Evolutionary conservation across 495 filamentous ascomycete genomes (phyloP), one percentile per base, ranked within the genome.

Genomic region (Daldinia decipiens): DNA sequence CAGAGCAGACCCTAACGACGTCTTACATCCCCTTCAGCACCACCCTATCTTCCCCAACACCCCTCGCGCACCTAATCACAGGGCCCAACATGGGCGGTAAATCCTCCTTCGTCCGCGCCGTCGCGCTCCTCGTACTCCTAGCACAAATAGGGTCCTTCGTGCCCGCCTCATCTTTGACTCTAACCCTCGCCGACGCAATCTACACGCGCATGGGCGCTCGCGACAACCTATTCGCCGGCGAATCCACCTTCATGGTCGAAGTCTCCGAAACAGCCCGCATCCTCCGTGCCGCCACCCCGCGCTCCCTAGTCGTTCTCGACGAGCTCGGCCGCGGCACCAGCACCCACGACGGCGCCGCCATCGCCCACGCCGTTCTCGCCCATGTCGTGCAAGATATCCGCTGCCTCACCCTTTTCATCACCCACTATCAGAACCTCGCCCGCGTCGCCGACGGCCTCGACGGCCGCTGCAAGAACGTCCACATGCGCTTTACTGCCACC

Each of bases 21-120:
- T 84, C 88, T 43, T 99, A 98, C 82, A 95, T 99, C 59, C 95
- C 95, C 38, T 98, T 98, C 80, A 88, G 91, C 75, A 93, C 92
- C 29, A 77, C 87, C 8, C 88, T 99, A 45, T 59, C 82, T 39
- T 80, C 86, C 0, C 81, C 87, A 13, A 78, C 88, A 17, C 81
- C 80, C 7, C 89, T 94, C 1, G 93, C 92, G 0, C 87, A 97
- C 55, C 89, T 98, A 40, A 89, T 98, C 62, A 98, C 96, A 4
- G 96, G 96, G 5, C 95, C 96, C 13, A 99, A 99, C 84, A 98
- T 98, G 95, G 96, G 96, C 73, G 95, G 95, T 27, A 99, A 99
- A 76, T 95, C 92, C 50, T 92, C 89, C 75, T 99, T 97, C 80
- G 94, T 98, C 2, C 92, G 95, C 56, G 92, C 94, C 71, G 89